Base-by-base conservation (phyloP, 2,329 filamentous ascomycete genomes). In the Scytalidium sp. region DNA sequence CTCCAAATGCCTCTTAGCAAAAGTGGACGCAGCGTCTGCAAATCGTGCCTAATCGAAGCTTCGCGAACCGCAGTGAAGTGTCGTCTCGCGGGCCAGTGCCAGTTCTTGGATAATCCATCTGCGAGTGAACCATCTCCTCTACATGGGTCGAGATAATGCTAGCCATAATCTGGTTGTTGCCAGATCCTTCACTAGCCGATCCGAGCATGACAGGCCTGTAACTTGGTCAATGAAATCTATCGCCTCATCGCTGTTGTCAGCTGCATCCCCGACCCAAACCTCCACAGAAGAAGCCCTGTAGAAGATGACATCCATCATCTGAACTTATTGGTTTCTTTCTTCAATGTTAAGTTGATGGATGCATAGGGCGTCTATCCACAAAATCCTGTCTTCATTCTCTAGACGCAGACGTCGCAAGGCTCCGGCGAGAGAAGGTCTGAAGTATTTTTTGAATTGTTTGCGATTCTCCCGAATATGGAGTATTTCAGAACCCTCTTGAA, bases 91-190 rank as follows among this genome's bases (percentile, higher is more conserved):
- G 2, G 49, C 49, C 39, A 50, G 41, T 20, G 45, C 49, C n/a
- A 50, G 49, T 25, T 50, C 49, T 39, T 50, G 49, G 22, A 50
- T 27, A 19, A 50, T 39, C 49, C 49, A 50, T 13, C 39, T 22
- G n/a, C 49, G 49, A 20, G 36, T 41, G 27, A 50, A 50, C 49
- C 49, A 50, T 29, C 17, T 41, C 40, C 20, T 41, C 25, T 29
- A 13, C 25, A 29, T 29, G 7, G 13, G 13, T 29, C 25, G 25
- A 29, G 25, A 29, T 29, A 29, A 13, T 13, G 25, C 25, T 29
- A 29, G 25, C 25, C 25, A 29, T 29, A 29, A 29, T 29, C 25
- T 29, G 13, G 25, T 29, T 7, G 25, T 29, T 13, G 25, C 7
- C 13, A 13, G 25, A 29, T 29, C 25, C 25, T 29, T 29, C 25